These are phyloP conservation scores for Aspergillus quadrilineatus DNA, from an alignment of 2,329 filamentous ascomycete genomes.

Conservation along the genomic window DNA sequence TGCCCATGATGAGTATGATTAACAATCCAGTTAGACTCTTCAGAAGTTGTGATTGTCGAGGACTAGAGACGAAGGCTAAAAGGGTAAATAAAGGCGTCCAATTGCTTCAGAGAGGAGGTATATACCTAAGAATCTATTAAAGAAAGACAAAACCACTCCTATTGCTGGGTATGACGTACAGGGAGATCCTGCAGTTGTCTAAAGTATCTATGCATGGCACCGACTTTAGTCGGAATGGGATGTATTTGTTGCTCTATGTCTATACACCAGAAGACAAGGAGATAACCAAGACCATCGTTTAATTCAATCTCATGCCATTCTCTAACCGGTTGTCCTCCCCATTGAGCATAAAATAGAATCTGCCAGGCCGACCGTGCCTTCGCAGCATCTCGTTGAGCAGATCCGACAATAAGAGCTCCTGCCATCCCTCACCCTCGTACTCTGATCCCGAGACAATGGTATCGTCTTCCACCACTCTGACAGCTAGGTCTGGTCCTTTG, in stretches of 20 bases:
- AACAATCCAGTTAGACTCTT: too few species aligned
- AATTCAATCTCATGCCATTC: background rate
- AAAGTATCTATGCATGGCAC: too few species aligned
- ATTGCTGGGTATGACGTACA: too few species aligned
- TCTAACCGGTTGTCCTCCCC: background rate
- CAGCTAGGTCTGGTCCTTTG: background rate
- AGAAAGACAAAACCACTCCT: too few species aligned
- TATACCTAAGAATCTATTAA: too few species aligned
- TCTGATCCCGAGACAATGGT: background rate
- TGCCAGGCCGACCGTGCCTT: background rate
- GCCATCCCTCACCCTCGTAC: background rate
- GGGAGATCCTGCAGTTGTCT: too few species aligned
- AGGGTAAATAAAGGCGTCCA: too few species aligned
- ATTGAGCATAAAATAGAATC: background rate
- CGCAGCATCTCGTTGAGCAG: background rate
- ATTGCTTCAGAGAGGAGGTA: too few species aligned
- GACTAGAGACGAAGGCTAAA: too few species aligned
- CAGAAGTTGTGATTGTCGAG: too few species aligned
- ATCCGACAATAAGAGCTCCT: background rate
- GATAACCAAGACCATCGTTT: background rate
- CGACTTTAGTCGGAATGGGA: too few species aligned
- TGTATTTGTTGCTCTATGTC: background rate
- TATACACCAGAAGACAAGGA: background rate
- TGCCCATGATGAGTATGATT: too few species aligned
- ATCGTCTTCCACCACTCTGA: background rate